Evolutionary conservation across 306 rosid genomes (phyloP).

Genomic region (Hippophae gyantsensis): DNA sequence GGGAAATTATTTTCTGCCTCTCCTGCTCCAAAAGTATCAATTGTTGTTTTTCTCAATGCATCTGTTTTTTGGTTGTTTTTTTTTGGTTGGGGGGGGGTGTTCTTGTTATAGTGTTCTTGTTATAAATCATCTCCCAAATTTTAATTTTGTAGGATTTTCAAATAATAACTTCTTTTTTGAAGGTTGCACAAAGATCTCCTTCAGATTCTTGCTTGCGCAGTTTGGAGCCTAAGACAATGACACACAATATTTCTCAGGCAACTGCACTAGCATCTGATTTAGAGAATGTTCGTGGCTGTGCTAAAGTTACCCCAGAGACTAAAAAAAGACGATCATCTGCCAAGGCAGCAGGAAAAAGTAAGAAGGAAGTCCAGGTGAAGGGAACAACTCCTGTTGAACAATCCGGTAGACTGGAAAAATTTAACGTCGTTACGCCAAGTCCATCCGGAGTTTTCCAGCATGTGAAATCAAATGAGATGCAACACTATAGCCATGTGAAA

Average conservation of each 20-base stretch:
- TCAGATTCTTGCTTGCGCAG: conserved; percentile 30
- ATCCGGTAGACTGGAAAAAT: conserved; percentile 41
- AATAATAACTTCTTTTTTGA: conserved; percentile 13
- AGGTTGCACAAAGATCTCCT: conserved; percentile 48
- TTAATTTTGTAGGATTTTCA: too few relatives aligned
- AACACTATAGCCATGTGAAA: conserved; percentile 56
- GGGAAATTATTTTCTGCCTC: conserved; percentile 26
- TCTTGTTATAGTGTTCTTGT: too few relatives aligned
- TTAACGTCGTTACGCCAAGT: conserved; percentile 28
- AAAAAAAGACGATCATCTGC: conserved; percentile 54
- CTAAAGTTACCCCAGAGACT: conserved; percentile 58
- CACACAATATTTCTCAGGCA: conserved; percentile 29
- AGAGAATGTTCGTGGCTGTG: conserved; percentile 25
- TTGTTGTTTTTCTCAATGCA: conserved; percentile 27
- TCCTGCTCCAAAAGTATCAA: conserved; percentile 34
- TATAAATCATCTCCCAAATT: too few relatives aligned
- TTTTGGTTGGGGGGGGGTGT: too few relatives aligned
- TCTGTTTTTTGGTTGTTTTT: neutral
- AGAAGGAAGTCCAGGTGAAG: conserved; percentile 37
- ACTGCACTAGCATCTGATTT: conserved; percentile 44
- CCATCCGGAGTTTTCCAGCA: conserved; percentile 61
- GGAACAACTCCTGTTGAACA: conserved; percentile 35
- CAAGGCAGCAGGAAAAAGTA: conserved; percentile 45
- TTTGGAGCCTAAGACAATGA: conserved; percentile 25
- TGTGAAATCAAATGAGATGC: conserved; percentile 60